phyloP scores from a whole-genome alignment of 2,329 filamentous ascomycete genomes.

The Incumbomyces lentus region DNA sequence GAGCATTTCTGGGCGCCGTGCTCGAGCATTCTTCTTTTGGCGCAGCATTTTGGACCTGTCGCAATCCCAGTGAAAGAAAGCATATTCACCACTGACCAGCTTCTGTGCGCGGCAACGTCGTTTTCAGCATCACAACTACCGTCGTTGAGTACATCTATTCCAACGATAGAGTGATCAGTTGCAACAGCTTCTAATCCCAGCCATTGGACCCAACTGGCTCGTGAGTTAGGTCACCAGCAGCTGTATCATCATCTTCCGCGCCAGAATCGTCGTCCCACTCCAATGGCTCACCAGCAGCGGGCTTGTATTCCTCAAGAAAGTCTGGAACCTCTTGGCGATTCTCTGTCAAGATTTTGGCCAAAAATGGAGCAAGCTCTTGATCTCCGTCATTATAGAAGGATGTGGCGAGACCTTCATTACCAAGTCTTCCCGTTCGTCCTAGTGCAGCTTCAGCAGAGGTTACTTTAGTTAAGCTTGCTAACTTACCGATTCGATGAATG shows the following conservation, averaged over 20 bases:
- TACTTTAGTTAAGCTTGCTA: background rate
- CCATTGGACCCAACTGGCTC: background rate
- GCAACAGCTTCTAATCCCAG: background rate
- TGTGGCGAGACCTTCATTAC: slow-evolving; percentile 72
- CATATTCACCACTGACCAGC: no score
- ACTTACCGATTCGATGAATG: slow-evolving; percentile 78
- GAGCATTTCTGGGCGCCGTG: no score
- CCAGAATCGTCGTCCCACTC: slow-evolving; percentile 43
- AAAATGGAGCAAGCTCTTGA: slow-evolving; percentile 57
- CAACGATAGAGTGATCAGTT: no score
- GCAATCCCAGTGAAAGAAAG: no score
- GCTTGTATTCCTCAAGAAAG: slow-evolving; percentile 57
- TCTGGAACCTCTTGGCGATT: slow-evolving; percentile 69
- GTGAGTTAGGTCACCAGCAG: background rate
- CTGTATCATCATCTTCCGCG: slow-evolving; percentile 6
- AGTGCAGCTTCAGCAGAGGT: background rate
- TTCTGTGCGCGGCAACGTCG: no score
- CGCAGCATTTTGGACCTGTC: no score
- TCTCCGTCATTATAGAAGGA: slow-evolving; percentile 81
- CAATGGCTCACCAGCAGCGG: slow-evolving; percentile 28
- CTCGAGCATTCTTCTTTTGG: no score
- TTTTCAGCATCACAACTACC: no score
- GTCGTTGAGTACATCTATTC: no score
- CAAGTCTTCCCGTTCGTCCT: slow-evolving; percentile 86
- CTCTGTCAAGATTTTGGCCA: slow-evolving; percentile 76